Evolutionary conservation across 139 green algal species (phyloP).

Genomic region (Picochlorum sp.): DNA sequence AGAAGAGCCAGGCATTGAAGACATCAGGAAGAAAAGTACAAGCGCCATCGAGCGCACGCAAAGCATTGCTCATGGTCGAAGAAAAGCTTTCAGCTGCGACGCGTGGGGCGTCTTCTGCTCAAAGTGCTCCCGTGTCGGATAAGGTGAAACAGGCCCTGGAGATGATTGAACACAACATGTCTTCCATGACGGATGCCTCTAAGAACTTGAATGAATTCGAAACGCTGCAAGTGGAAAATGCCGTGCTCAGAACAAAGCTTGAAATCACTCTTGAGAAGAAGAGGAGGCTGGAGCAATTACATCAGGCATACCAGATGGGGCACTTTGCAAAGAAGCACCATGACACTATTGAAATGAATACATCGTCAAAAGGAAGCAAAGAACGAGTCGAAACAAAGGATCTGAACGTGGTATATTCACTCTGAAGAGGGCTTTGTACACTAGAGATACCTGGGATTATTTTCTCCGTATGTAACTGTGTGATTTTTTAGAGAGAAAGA

Average conservation of each 20-base stretch:
- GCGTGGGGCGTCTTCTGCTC: not conserved
- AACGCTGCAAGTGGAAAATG: constrained; percentile 8
- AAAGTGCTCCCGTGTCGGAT: not conserved
- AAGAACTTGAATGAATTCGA: constrained; percentile 6
- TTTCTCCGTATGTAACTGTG: too few species aligned
- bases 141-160: not conserved
- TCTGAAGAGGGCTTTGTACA: too few species aligned
- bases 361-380: too few species aligned
- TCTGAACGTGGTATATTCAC: too few species aligned
- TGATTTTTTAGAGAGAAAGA: too few species aligned
- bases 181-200: not conserved
- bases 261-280: constrained; percentile 1
- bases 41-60: not conserved
- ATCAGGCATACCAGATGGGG: not conserved
- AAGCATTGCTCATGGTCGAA: constrained; percentile 3
- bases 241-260: not conserved
- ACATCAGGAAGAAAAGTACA: not conserved
- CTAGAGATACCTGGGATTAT: too few species aligned
- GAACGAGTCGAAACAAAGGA: too few species aligned
- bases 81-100: constrained; percentile 1
- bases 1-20: not conserved
- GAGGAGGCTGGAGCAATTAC: not conserved
- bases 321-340: not conserved
- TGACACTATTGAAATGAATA: too few species aligned
- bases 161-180: constrained; percentile 1